Conservation (phyloP, 1,284 basidiomycete genomes). For the Laetiporus sulphureus region DNA sequence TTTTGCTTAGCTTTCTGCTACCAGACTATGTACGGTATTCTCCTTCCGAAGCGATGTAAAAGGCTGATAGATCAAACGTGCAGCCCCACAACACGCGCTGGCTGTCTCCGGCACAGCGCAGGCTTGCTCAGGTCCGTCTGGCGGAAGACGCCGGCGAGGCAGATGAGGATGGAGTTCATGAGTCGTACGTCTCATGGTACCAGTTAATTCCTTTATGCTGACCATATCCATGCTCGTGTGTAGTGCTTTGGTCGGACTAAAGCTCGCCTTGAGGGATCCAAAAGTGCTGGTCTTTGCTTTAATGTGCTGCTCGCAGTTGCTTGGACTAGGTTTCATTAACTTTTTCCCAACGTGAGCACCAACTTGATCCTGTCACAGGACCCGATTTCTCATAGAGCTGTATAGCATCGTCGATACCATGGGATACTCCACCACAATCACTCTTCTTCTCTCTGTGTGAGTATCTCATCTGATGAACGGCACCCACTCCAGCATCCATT, state of each 20-base stretch:
- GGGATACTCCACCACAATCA: constrained; percentile 54
- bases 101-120: constrained; percentile 49
- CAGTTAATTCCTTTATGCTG: too few species aligned
- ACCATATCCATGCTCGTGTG: not conserved
- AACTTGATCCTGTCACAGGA: not conserved
- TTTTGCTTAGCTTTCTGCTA: constrained; percentile 26
- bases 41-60: too few species aligned
- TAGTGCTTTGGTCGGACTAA: constrained; percentile 47
- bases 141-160: constrained; percentile 74
- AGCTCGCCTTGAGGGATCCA: constrained; percentile 54
- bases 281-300: constrained; percentile 56
- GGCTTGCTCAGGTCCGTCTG: constrained; percentile 64
- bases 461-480: too few species aligned
- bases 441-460: constrained; percentile 57
- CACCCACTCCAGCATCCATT: too few species aligned
- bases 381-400: not conserved
- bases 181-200: constrained; percentile 37
- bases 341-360: constrained; percentile 63
- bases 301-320: constrained; percentile 41
- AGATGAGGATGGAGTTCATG: constrained; percentile 47
- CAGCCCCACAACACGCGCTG: constrained; percentile 65
- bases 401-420: constrained; percentile 58
- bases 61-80: too few species aligned
- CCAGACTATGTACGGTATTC: constrained; percentile 52
- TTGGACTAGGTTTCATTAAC: constrained; percentile 66